Evolutionary conservation across 805 yeast species (phyloP).

Genomic region (Ogataea siamensis): DNA sequence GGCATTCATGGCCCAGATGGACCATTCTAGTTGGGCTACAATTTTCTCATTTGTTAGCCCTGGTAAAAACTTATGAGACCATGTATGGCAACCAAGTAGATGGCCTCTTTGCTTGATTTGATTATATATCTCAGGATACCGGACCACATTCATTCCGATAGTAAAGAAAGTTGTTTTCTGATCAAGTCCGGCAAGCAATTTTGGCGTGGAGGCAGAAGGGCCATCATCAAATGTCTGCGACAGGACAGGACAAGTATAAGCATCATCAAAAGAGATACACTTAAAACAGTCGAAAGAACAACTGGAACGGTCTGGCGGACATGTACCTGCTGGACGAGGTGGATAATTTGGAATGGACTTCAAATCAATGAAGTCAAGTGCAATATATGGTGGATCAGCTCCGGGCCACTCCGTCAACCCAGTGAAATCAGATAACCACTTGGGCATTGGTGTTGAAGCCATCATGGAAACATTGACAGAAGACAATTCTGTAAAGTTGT

Average conservation of each 20-base stretch:
- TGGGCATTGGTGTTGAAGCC: slow-evolving; percentile 51
- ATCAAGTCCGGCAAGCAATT: slow-evolving; percentile 52
- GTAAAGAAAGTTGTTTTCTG: slow-evolving; percentile 76
- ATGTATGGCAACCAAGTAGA: slow-evolving; percentile 82
- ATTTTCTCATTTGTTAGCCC: slow-evolving; percentile 73
- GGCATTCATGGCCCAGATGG: slow-evolving; percentile 97
- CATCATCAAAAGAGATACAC: slow-evolving; percentile 76
- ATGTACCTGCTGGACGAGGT: slow-evolving; percentile 54
- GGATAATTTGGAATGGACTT: slow-evolving; percentile 47
- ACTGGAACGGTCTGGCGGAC: slow-evolving; percentile 48
- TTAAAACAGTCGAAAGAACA: slow-evolving; percentile 88
- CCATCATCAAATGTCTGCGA: slow-evolving; percentile 96
- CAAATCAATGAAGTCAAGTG: slow-evolving; percentile 68
- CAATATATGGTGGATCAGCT: slow-evolving; percentile 81
- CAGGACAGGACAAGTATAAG: slow-evolving; percentile 66
- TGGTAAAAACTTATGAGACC: slow-evolving; percentile 89
- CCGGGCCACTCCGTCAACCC: slow-evolving; percentile 84
- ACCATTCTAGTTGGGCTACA: slow-evolving; percentile 90
- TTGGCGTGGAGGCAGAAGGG: slow-evolving; percentile 71
- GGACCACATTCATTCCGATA: slow-evolving; percentile 76
- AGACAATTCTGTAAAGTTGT: slow-evolving; percentile 16
- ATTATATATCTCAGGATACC: slow-evolving; percentile 70
- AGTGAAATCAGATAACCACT: slow-evolving; percentile 75
- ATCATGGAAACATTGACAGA: slow-evolving; percentile 25
- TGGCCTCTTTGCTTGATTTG: slow-evolving; percentile 63